Conservation (phyloP, 768 basidiomycete genomes). For the Collybia nuda region DNA sequence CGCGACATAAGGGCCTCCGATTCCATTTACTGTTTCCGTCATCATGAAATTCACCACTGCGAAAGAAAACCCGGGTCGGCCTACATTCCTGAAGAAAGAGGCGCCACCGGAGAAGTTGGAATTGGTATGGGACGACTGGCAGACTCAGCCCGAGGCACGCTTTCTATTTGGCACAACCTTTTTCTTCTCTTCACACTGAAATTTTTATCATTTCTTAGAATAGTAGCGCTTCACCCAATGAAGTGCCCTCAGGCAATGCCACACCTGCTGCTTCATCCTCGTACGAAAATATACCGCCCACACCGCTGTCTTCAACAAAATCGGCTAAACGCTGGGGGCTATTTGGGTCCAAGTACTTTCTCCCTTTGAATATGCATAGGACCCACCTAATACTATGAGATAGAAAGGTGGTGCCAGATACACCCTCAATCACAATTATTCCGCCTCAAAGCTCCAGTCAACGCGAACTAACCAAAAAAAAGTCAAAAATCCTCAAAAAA, state of each 20-base stretch:
- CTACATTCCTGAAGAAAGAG: constrained; percentile 2
- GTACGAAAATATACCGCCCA: background rate
- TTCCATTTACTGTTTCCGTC: background rate
- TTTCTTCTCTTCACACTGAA: background rate
- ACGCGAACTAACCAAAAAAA: background rate
- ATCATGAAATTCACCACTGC: background rate
- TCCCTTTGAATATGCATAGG: background rate
- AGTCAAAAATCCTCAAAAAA: constrained; percentile 7
- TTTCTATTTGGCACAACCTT: background rate
- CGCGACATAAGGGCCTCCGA: no score
- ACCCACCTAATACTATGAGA: background rate
- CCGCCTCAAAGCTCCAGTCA: background rate
- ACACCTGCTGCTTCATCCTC: background rate
- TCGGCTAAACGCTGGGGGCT: constrained; percentile 7
- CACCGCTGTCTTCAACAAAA: background rate
- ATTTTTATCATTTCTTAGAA: background rate
- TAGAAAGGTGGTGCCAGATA: background rate
- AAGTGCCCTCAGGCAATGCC: background rate
- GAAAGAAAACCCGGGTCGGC: background rate
- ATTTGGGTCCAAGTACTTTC: constrained; percentile 3
- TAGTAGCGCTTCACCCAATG: background rate
- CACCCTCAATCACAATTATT: background rate
- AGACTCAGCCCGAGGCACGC: constrained; percentile 4
- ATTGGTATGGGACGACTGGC: constrained; percentile 8
- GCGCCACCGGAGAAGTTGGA: constrained; percentile 8